Evolutionary conservation across 2,329 filamentous ascomycete species (phyloP).

Genomic region (Nemania serpens): DNA sequence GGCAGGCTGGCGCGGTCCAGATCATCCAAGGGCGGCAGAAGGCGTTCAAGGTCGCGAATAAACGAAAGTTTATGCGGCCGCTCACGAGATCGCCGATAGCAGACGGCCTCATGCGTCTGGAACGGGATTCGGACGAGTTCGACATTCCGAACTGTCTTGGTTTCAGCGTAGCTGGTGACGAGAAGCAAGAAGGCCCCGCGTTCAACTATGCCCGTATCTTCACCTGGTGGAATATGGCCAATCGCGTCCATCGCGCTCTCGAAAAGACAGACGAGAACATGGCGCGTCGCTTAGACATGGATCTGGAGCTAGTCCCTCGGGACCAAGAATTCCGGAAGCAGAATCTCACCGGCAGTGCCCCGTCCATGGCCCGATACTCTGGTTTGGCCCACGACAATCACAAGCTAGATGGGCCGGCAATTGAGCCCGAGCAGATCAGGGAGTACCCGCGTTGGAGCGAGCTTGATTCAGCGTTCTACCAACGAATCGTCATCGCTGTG

Average conservation of each 20-base stretch:
- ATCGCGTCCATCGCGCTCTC: slow-evolving; percentile 20
- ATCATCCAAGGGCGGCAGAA: slow-evolving; percentile 7
- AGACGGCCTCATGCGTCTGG: neutral
- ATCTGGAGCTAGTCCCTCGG: slow-evolving; percentile 4
- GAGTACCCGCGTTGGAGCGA: slow-evolving; percentile 24
- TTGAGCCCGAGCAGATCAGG: slow-evolving; percentile 11
- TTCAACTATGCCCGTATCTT: slow-evolving; percentile 31
- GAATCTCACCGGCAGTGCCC: slow-evolving; percentile 15
- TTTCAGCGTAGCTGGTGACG: slow-evolving; percentile 26
- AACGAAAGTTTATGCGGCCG: slow-evolving; percentile 9
- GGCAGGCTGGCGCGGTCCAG: neutral
- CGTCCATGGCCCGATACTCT: slow-evolving; percentile 21
- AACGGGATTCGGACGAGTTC: neutral
- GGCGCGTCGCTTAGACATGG: slow-evolving; percentile 2
- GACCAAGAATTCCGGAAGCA: slow-evolving; percentile 12
- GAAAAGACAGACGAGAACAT: slow-evolving; percentile 11
- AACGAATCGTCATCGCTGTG: slow-evolving; percentile 22
- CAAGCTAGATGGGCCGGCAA: neutral
- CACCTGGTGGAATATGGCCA: slow-evolving; percentile 30
- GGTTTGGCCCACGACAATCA: slow-evolving; percentile 10
- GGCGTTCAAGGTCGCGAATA: slow-evolving; percentile 17
- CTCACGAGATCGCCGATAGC: neutral
- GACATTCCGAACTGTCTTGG: slow-evolving; percentile 22
- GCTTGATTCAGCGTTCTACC: slow-evolving; percentile 26
- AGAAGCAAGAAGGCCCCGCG: slow-evolving; percentile 29